A percentile compares a stretch with the other conserved stretches of the same genome.
Conservation (phyloP, 305 asterid genomes). For the Fraxinus paxiana region DNA sequence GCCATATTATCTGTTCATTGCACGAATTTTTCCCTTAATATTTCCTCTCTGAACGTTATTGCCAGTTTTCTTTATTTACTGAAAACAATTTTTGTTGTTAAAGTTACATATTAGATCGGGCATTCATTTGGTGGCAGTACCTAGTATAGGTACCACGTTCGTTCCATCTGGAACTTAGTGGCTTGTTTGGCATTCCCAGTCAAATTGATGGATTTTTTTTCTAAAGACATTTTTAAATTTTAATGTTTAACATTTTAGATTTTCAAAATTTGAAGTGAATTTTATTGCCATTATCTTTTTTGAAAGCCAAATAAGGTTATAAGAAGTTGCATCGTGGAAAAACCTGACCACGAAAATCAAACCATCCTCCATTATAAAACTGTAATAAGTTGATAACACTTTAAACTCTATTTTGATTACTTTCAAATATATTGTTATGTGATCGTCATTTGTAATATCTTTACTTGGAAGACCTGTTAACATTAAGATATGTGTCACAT, state of each 20-base stretch:
- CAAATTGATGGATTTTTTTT: neutral
- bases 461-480: neutral
- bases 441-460: neutral
- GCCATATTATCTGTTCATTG: neutral
- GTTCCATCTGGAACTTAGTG: neutral
- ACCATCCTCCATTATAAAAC: neutral
- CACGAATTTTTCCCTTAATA: neutral
- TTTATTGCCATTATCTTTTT: neutral
- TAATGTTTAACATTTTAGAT: neutral
- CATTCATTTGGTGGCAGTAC: neutral
- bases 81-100: neutral
- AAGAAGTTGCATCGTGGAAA: neutral
- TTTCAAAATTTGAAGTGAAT: neutral
- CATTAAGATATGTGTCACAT: neutral
- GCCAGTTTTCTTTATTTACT: neutral
- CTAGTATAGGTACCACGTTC: neutral
- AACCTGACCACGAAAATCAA: neutral
- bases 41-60: neutral
- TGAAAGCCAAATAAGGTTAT: neutral
- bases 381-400: neutral
- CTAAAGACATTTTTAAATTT: neutral
- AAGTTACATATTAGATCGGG: neutral
- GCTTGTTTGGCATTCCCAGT: neutral
- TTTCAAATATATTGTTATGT: neutral
- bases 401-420: neutral